These are phyloP conservation scores for Acanthamoeba lugdunensis DNA, from an alignment of 208 protist species.

Conservation along the genomic window DNA sequence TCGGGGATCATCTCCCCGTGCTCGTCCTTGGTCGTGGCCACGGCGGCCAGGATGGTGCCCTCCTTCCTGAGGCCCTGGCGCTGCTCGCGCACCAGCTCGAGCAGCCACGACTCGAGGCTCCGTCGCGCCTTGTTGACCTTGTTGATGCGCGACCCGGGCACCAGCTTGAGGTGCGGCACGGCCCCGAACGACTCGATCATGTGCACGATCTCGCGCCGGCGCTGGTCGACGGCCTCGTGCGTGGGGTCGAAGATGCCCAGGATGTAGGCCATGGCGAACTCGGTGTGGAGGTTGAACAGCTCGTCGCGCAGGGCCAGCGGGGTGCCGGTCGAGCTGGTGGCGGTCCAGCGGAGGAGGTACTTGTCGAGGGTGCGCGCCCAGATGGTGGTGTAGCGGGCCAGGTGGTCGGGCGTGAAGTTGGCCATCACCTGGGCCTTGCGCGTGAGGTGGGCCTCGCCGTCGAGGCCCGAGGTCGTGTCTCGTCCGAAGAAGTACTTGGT, in stretches of 20 bases:
- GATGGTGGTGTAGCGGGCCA: conserved; percentile 9
- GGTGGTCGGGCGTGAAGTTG: background rate
- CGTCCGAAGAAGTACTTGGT: conserved; percentile 53
- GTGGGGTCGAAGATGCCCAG: conserved; percentile 42
- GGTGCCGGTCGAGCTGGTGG: background rate
- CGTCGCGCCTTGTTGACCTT: conserved; percentile 16
- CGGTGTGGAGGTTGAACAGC: conserved; percentile 44
- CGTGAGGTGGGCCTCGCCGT: background rate
- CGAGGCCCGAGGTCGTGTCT: background rate
- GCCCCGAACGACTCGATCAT: conserved; percentile 28
- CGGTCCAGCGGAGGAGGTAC: conserved; percentile 13
- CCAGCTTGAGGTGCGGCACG: background rate
- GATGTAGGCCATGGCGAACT: conserved; percentile 57
- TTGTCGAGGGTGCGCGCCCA: conserved; percentile 33
- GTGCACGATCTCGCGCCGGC: conserved; percentile 8
- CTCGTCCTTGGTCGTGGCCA: background rate
- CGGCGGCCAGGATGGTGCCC: background rate
- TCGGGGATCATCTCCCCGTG: background rate
- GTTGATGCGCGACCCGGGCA: background rate
- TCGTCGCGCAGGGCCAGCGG: background rate
- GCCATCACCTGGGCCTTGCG: conserved; percentile 50
- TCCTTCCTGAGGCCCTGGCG: background rate
- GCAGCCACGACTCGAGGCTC: conserved; percentile 7
- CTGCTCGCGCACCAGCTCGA: background rate
- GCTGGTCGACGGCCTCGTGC: background rate